Base-by-base conservation (phyloP, 257 asterid species). In the Vinca minor region DNA sequence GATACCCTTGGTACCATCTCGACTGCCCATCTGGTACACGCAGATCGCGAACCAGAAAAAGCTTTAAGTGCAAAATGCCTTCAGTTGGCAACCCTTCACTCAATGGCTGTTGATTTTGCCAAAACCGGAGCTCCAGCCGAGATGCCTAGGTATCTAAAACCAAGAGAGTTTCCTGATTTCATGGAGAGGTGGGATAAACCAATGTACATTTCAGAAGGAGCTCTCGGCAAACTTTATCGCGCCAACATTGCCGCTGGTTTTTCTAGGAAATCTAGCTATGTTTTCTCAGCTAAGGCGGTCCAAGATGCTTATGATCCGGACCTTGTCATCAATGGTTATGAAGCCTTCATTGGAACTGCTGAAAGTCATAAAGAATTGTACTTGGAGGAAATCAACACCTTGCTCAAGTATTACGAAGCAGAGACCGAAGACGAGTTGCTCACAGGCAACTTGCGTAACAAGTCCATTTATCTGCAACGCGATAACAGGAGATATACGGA, bases 101-200 rank as follows among this genome's bases (percentile, higher is more conserved):
- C 98, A 0, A 92, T 89, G 98, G 98, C 97, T 3, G 98, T 92
- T 21, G 97, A 89, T 63, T 92, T 79, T 14, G 98, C 98, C 67
- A 92, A 92, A 72, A 72, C 95, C 0, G 98, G 96, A 23, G 95
- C 97, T 62, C 96, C 97, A 14, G 98, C 97, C 8, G 97, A 84
- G 82, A 92, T 92, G 95, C 98, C 97, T 10, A 65, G 81, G 62
- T 72, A 38, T 36, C 71, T 92, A 61, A 89, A 81, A 76, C 94
- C 94, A 34, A 66, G 85, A 63, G 97, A 89, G 67, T 92, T 77
- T 39, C 97, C 98, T 0, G 98, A 92, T 73, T 92, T 89, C 85
- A 81, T 92, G 95, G 95, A 87, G 79, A 72, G 98, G 69, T 84
- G 85, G 84, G 96, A 86, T 48, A 87, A 80, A 79, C 96, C 96